phyloP scores from a whole-genome alignment of 2,329 filamentous ascomycete genomes.

The Arthroderma uncinatum region DNA sequence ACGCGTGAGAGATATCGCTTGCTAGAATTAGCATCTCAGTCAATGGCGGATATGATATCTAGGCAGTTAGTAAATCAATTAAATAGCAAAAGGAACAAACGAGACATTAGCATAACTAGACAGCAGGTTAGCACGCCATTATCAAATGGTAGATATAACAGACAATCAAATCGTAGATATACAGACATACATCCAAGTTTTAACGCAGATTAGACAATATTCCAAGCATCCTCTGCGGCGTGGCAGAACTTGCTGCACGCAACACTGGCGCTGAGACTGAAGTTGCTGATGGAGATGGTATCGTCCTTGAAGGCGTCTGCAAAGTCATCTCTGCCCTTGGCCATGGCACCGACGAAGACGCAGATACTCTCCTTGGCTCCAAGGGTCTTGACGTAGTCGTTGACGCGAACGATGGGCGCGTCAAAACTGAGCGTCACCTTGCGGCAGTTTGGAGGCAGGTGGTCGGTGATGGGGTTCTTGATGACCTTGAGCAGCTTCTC shows the following conservation, averaged over 20 bases:
- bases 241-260: slow-evolving; percentile 99
- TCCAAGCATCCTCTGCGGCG: slow-evolving; percentile 92
- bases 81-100: background rate
- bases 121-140: background rate
- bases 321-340: slow-evolving; percentile 90
- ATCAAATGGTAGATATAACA: too few species aligned
- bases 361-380: slow-evolving; percentile 83
- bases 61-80: background rate
- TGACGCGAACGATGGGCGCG: slow-evolving; percentile 70
- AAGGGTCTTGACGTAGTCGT: slow-evolving; percentile 76
- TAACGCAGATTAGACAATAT: slow-evolving; percentile 73
- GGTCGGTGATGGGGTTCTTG: slow-evolving; percentile 94
- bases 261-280: slow-evolving; percentile 90
- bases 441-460: slow-evolving; percentile 90
- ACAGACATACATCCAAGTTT: background rate
- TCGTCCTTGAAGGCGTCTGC: slow-evolving; percentile 91
- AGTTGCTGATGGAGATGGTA: slow-evolving; percentile 97
- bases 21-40: too few species aligned
- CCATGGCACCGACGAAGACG: slow-evolving; percentile 97
- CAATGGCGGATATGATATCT: background rate
- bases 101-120: background rate
- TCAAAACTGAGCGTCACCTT: slow-evolving; percentile 97
- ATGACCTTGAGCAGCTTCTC: slow-evolving; percentile 97
- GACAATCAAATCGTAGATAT: background rate
- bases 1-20: too few species aligned